Evolutionary conservation across 305 asterid genomes (phyloP), one percentile per base, ranked within the genome.

Genomic region (Euphrasia arctica): DNA sequence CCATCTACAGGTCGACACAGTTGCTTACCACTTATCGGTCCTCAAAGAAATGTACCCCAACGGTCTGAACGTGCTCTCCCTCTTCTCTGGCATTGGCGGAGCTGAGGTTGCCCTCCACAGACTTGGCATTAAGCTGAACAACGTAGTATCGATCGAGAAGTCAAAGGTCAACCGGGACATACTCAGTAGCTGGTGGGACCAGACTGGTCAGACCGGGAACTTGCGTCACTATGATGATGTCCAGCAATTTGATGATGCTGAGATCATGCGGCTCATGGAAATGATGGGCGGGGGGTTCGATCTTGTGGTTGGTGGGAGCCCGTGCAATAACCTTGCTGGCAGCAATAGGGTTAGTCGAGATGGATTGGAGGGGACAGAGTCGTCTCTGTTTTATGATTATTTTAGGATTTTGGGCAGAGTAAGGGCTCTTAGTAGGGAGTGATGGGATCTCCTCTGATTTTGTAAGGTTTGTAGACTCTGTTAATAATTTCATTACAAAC

Each of bases 71-170:
- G 39, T 89, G 0, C 60, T 89, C 1, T 84, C 96, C 22, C 79
- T 89, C 9, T 89, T 86, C 72, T 84, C 91, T n/a, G 96, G 96
- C 5, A 86, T 89, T 5, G 96, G 96, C 2, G 95, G 96, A 3
- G 96, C 85, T 2, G 92, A 89, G 64, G 92, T 89, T 18, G 89
- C 95, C 10, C 90, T 89, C 15, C 85, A 89, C 32, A 74, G 92
- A 3, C 88, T 85, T 0, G 90, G 90, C 0, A 52, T 87, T 9
- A 84, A 72, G 59, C 11, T 87, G 61, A 87, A 80, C 49, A 74
- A 70, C 5, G 92, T 87, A 0, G 92, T 87, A n/a, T 85, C 92
- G 0, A 74, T 88, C 0, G 90, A 85, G 69, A 85, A 80, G 11
- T 80, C 91, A 0, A 85, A 83, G 58, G 86, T 67, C 9, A 85